Conservation (phyloP, 1,284 basidiomycete species). For the Fomitopsis betulina region DNA sequence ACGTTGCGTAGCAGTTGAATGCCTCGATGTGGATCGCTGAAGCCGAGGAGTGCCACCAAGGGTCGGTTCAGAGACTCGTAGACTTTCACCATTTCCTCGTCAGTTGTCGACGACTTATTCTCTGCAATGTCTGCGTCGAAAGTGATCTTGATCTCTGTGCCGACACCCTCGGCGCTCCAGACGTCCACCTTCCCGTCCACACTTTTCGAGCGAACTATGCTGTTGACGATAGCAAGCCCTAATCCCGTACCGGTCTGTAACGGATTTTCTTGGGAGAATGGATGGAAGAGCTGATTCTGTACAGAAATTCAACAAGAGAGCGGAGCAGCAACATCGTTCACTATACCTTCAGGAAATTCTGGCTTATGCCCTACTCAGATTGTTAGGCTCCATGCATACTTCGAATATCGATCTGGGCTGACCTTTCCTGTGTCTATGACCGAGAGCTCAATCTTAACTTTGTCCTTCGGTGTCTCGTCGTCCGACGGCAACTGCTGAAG, state of each 20-base stretch:
- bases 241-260: conserved; percentile 91
- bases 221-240: conserved; percentile 96
- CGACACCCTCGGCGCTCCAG: conserved; percentile 82
- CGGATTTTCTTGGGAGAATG: conserved; percentile 93
- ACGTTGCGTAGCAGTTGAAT: conserved; percentile 63
- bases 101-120: conserved; percentile 31
- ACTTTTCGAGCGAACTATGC: conserved; percentile 82
- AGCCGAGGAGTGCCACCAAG: conserved; percentile 70
- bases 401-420: conserved; percentile 4
- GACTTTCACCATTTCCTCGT: conserved; percentile 43
- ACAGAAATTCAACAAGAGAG: conserved; percentile 7
- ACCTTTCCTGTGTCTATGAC: conserved; percentile 92
- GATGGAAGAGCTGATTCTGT: conserved; percentile 93
- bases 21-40: conserved; percentile 66
- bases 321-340: neutral
- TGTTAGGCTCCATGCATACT: neutral
- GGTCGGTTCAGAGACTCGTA: conserved; percentile 43
- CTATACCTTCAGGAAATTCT: conserved; percentile 76
- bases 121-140: conserved; percentile 72
- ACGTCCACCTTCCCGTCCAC: conserved; percentile 88
- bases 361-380: conserved; percentile 67
- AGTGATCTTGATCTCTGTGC: conserved; percentile 91
- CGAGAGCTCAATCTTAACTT: conserved; percentile 77
- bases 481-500: conserved; percentile 68
- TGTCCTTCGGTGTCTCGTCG: conserved; percentile 46